Base-by-base conservation (phyloP, 192 early-diverging fungal genomes). In the Mortierella antarctica region DNA sequence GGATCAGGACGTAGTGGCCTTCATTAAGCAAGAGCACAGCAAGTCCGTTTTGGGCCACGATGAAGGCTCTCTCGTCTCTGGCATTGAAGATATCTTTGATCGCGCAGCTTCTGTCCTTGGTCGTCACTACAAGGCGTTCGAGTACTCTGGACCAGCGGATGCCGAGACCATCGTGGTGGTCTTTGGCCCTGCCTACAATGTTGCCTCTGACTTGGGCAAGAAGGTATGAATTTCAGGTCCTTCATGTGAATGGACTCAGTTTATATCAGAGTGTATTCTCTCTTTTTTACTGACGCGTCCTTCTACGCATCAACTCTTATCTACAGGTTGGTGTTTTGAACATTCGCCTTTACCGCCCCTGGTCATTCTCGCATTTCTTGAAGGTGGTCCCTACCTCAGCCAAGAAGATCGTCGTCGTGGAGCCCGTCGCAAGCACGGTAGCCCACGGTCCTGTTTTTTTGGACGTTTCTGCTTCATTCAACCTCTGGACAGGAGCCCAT, bases 291-390 rank as follows among this genome's bases (percentile, higher is more conserved):
- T 63, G 10, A 8, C 40, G 1, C 21, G 20, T 57, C 0, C 54
- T 75, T 31, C 21, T 5, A 11, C 40, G 15, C 13, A 6, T 57
- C 41, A 61, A 7, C 58, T 45, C 10, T 17, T 18, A 45, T 15
- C 8, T 13, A 18, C 57, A 87, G 23, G 84, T 92, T 42, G 97
- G 96, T 41, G 83, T 95, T 39, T 83, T 98, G 51, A 90, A 87
- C 52, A 89, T 95, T 48, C 92, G 96, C 52, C 80, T 93, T 10
- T 89, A 91, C 81, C 88, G 97, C 20, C 97, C 97, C 13, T 98
- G 96, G 96, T 91, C 89, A 23, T 88, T 91, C 49, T 71, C 80
- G 17, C 87, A 93, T 71, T 92, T 98, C 57, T 70, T 94, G 17
- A 85, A 75, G 21, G 87, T 84, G 11, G 54, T 98, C 15, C 96